phyloP scores from a whole-genome alignment of 2,329 filamentous ascomycete species.

The Epicoccum sorghinum region DNA sequence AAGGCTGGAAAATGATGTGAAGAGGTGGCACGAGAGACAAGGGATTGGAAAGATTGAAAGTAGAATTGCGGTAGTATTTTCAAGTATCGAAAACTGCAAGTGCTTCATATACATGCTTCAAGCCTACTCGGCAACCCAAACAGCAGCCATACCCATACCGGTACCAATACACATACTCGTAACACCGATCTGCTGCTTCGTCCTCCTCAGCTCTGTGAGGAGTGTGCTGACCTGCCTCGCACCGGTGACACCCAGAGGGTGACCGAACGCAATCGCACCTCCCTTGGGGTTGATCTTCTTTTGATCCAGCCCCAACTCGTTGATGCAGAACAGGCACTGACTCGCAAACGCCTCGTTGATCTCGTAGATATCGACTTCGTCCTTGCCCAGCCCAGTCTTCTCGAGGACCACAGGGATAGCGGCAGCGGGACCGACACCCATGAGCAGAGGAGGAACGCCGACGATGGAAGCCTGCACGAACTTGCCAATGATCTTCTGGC shows the following conservation, averaged over 20 bases:
- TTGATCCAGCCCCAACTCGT: slow-evolving; percentile 79
- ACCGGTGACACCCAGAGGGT: slow-evolving; percentile 93
- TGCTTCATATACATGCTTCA: not conserved
- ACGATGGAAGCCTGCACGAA: slow-evolving; percentile 85
- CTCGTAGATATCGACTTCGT: slow-evolving; percentile 93
- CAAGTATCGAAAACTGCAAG: no score
- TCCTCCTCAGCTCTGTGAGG: slow-evolving; percentile 86
- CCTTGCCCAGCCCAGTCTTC: slow-evolving; percentile 82
- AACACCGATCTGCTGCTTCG: slow-evolving; percentile 82
- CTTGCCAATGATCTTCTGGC: slow-evolving; percentile 90
- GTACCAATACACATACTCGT: slow-evolving; percentile 97
- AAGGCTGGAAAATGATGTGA: no score
- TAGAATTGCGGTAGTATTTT: no score
- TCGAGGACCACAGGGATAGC: slow-evolving; percentile 91
- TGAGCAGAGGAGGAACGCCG: slow-evolving; percentile 89
- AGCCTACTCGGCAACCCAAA: slow-evolving; percentile 93
- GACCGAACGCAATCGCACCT: slow-evolving; percentile 93
- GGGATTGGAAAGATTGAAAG: no score
- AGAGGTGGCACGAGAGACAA: no score
- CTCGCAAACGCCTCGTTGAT: slow-evolving; percentile 99
- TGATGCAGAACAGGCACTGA: slow-evolving; percentile 92
- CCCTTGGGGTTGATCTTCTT: slow-evolving; percentile 98
- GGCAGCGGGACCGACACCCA: slow-evolving; percentile 95
- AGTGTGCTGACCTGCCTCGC: slow-evolving; percentile 92
- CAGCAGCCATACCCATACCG: slow-evolving; percentile 94